Percentiles rank a stretch among this genome's conserved stretches.
phyloP scores from a whole-genome alignment of 2,329 filamentous ascomycete genomes.

The Fusarium acutatum region DNA sequence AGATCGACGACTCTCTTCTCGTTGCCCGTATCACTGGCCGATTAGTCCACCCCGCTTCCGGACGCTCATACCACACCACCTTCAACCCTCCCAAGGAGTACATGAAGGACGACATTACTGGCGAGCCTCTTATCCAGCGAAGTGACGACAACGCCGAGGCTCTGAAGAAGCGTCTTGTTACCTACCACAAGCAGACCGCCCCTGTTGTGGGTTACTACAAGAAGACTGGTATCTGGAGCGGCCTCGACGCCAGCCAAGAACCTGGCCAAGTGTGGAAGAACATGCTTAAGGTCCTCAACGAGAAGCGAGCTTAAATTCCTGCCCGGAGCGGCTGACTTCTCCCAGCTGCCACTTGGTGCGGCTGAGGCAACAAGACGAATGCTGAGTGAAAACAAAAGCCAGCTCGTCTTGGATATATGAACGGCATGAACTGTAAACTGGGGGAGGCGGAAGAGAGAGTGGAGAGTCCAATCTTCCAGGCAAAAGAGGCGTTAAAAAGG shows the following conservation, averaged over 20 bases:
- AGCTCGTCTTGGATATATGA: conserved; percentile 42
- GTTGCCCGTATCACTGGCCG: conserved; percentile 97
- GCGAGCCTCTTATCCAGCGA: conserved; percentile 94
- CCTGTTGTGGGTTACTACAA: conserved; percentile 97
- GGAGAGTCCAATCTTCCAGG: conserved; percentile 29
- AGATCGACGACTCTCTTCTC: conserved; percentile 94
- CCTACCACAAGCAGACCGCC: conserved; percentile 92
- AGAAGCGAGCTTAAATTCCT: conserved; percentile 50
- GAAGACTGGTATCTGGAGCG: conserved; percentile 96
- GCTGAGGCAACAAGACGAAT: conserved; percentile 31
- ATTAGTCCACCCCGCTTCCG: conserved; percentile 93
- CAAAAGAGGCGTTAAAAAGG: conserved; percentile 42
- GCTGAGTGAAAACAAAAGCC: conserved; percentile 30
- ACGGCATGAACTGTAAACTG: conserved; percentile 38
- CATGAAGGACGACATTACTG: conserved; percentile 97
- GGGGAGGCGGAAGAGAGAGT: conserved; percentile 11
- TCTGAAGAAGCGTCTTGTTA: conserved; percentile 90
- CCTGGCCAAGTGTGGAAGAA: conserved; percentile 96
- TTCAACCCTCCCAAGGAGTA: conserved; percentile 96
- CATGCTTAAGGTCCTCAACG: conserved; percentile 82
- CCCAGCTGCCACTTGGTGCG: conserved; percentile 43
- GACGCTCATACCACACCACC: conserved; percentile 96
- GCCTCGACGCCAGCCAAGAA: conserved; percentile 94
- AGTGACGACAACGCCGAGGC: conserved; percentile 97
- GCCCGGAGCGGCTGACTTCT: conserved; percentile 17